Evolutionary conservation across 108 stramenopile species (phyloP), one percentile per base, ranked within the genome.

Genomic region (Stephanodiscus minutulus): DNA sequence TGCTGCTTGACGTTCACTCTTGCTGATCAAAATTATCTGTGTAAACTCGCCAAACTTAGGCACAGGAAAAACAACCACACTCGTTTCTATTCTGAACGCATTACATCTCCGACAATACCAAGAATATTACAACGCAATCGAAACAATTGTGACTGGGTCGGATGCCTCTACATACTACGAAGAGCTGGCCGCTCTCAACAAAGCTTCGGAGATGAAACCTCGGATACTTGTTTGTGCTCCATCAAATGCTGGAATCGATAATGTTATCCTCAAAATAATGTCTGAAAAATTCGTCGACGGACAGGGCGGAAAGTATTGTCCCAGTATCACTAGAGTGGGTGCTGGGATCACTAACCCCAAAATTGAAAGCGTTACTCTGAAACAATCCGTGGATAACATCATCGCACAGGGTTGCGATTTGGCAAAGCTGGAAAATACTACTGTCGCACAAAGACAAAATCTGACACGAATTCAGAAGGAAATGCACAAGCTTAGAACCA

Each of bases 171-270:
- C 64, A 54, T 50, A 68, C 47, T 78, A 69, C 50, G 83, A 84
- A 68, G 54, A 73, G 47, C 44, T 84, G n/a, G 84, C 76, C 5
- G 36, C 74, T 31, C 61, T 79, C 3, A 74, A 76, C 50, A 68
- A 65, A 62, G 85, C 85, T 39, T 73, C 57, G 3, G 69, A 80
- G 69, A 66, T 70, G 24, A 84, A 82, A 47, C 86, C 86, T n/a
- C 58, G 86, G 37, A 68, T 87, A 25, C 82, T 97, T 35, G 91
- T 97, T 7, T 81, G 79, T 49, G 94, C 96, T 13, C 97, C 96
- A 3, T 87, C 86, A 10, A 97, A 97, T 79, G 91, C 89, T 8
- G 97, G 95, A 0, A 92, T 96, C 47, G 97, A 96, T 58, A 94
- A 96, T 44, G 86, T 97, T 3, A 72, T 95, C 11, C 36, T 84